phyloP scores from a whole-genome alignment of 176 grass and related monocot genomes.

The Triticum aestivum region IWGSC_CS_RefSeq_v2.1 NC_057798.1:180108051-180108550 shows the following conservation, averaged over 20 bases:
- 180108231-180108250: background rate
- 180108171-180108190: background rate
- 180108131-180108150: background rate
- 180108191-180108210: slow-evolving; percentile 20
- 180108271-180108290: background rate
- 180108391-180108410: slow-evolving; percentile 8
- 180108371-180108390: background rate
- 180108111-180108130: background rate
- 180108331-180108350: background rate
- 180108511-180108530: background rate
- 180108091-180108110: slow-evolving; percentile 27
- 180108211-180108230: background rate
- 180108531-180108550: background rate
- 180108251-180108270: slow-evolving; percentile 30
- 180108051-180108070: slow-evolving; percentile 4
- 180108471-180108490: background rate
- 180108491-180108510: slow-evolving; percentile 14
- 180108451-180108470: slow-evolving; percentile 11
- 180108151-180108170: background rate
- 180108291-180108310: background rate
- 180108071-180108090: slow-evolving; percentile 12
- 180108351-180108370: background rate
- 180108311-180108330: slow-evolving; percentile 33
- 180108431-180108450: background rate
- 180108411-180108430: background rate